These are phyloP conservation scores for Rhizopogon rudus DNA, from an alignment of 768 basidiomycete species.

Conservation along the genomic window DNA sequence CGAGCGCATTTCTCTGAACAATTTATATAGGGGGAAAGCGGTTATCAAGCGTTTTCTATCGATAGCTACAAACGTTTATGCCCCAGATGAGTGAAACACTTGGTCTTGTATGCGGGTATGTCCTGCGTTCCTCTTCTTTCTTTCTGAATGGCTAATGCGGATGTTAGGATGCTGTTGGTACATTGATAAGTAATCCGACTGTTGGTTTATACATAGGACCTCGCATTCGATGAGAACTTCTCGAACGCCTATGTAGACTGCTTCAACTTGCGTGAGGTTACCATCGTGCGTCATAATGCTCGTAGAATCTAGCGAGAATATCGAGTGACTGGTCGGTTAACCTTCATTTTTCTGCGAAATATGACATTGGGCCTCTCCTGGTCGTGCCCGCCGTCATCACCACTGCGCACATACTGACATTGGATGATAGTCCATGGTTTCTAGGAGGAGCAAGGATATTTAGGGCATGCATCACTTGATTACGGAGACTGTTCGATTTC, in stretches of 20 bases:
- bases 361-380: too few relatives aligned
- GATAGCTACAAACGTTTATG: slow-evolving; percentile 11
- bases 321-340: too few relatives aligned
- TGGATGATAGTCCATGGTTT: too few relatives aligned
- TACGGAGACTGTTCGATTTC: too few relatives aligned
- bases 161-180: background rate
- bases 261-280: background rate
- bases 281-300: too few relatives aligned
- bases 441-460: too few relatives aligned
- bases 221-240: background rate
- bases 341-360: too few relatives aligned
- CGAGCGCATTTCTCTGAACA: slow-evolving; percentile 83
- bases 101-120: background rate
- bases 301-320: too few relatives aligned
- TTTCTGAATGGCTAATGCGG: background rate
- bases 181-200: too few relatives aligned
- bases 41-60: slow-evolving; percentile 72
- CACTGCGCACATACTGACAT: too few relatives aligned
- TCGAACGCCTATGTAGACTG: background rate
- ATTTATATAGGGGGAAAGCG: slow-evolving; percentile 72
- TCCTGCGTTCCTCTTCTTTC: background rate
- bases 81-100: background rate
- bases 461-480: too few relatives aligned
- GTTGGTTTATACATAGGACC: background rate
- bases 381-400: too few relatives aligned